Evolutionary conservation across 1,139 yeast genomes (phyloP).

Genomic region (Geotrichum klebahnii): DNA sequence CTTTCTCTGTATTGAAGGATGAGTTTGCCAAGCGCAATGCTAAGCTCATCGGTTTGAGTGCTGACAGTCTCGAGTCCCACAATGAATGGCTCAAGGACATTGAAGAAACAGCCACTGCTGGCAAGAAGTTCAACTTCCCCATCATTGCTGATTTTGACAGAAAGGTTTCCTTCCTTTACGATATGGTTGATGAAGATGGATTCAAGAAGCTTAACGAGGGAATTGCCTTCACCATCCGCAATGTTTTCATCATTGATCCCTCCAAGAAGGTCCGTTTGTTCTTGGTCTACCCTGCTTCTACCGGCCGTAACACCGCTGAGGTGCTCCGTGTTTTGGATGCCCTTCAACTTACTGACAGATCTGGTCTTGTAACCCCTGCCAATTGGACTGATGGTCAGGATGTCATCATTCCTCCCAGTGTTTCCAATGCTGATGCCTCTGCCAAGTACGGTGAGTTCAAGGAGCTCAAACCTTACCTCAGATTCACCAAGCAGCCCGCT

Average conservation of each 20-base stretch:
- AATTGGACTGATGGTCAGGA: constrained; percentile 72
- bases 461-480: constrained; percentile 78
- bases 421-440: constrained; percentile 75
- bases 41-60: constrained; percentile 80
- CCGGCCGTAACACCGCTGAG: constrained; percentile 87
- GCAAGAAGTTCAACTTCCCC: constrained; percentile 72
- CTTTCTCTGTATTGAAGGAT: constrained; percentile 77
- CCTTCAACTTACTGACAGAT: constrained; percentile 71
- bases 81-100: constrained; percentile 81
- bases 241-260: constrained; percentile 86
- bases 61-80: constrained; percentile 74
- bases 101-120: constrained; percentile 64
- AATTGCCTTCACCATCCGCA: constrained; percentile 74
- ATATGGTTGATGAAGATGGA: constrained; percentile 88
- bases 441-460: constrained; percentile 76
- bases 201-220: constrained; percentile 69
- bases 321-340: constrained; percentile 84
- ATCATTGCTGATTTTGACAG: constrained; percentile 80
- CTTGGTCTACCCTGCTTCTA: constrained; percentile 83
- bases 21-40: constrained; percentile 77
- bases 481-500: constrained; percentile 42
- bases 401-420: constrained; percentile 82
- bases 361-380: constrained; percentile 80
- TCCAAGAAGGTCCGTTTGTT: constrained; percentile 76
- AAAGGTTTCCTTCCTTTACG: constrained; percentile 76